A percentile compares a stretch with the other conserved stretches of the same genome.
Evolutionary conservation across 1,284 basidiomycete genomes (phyloP).

Genomic region (Sporisorium reilianum): DNA sequence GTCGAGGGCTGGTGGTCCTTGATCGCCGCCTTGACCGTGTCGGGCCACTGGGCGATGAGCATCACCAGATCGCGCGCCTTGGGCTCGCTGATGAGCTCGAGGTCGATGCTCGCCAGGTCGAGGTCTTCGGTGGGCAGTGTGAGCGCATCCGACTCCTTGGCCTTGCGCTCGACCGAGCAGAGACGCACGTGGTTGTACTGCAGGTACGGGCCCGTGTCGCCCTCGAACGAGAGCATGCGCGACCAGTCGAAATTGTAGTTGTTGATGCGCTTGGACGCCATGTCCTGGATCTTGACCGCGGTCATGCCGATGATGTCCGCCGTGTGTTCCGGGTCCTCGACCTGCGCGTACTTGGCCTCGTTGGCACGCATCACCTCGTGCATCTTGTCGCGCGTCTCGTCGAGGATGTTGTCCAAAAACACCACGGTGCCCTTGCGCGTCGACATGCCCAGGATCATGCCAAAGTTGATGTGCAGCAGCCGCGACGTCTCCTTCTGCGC

Average conservation of each 20-base stretch:
- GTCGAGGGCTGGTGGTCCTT: constrained; percentile 90
- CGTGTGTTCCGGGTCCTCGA: constrained; percentile 87
- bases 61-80: constrained; percentile 89
- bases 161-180: constrained; percentile 91
- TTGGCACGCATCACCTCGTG: constrained; percentile 97
- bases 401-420: constrained; percentile 93
- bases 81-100: constrained; percentile 76
- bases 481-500: constrained; percentile 74
- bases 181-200: constrained; percentile 92
- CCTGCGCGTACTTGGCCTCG: constrained; percentile 88
- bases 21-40: constrained; percentile 85
- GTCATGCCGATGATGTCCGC: constrained; percentile 91
- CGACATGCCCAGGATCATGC: constrained; percentile 93
- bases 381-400: constrained; percentile 90
- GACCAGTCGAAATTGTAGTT: constrained; percentile 97
- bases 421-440: constrained; percentile 96
- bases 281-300: constrained; percentile 98
- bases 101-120: constrained; percentile 77
- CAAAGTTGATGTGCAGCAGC: constrained; percentile 92
- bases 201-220: constrained; percentile 82
- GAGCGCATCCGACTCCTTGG: constrained; percentile 78
- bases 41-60: constrained; percentile 88
- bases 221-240: constrained; percentile 95
- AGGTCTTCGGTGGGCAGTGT: constrained; percentile 76
- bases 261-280: constrained; percentile 95